Evolutionary conservation across 2,329 filamentous ascomycete genomes (phyloP).

Genomic region (Talaromyces sp.): DNA sequence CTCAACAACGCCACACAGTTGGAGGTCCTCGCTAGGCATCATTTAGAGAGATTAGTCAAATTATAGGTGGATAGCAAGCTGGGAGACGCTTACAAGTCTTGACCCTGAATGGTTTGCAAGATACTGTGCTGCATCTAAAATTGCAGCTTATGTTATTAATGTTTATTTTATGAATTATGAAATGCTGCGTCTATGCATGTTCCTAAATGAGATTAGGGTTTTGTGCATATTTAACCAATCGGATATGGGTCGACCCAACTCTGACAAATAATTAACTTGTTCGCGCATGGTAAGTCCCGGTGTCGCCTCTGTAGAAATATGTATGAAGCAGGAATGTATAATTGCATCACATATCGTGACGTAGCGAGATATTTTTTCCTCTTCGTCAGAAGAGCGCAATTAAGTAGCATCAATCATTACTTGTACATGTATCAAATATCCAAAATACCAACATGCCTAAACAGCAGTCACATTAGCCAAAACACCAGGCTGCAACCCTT

Average conservation of each 20-base stretch:
- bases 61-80: background rate
- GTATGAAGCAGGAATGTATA: background rate
- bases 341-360: background rate
- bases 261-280: background rate
- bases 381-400: no score
- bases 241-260: background rate
- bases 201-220: background rate
- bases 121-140: background rate
- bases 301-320: background rate
- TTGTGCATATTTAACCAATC: background rate
- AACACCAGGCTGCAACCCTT: constrained; percentile 1
- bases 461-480: background rate
- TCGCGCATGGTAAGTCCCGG: background rate
- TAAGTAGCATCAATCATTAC: background rate
- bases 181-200: background rate
- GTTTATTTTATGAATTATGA: constrained; percentile 17
- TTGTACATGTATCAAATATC: background rate
- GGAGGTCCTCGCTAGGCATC: constrained; percentile 9
- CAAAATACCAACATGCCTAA: background rate
- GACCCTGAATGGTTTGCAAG: background rate
- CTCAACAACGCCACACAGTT: constrained; percentile 12
- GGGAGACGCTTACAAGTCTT: background rate
- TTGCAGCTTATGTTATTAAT: constrained; percentile 11
- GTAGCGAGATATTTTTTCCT: background rate
- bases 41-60: constrained; percentile 14